phyloP scores from a whole-genome alignment of 805 yeast species.

The Kuraishia borneana region DNA sequence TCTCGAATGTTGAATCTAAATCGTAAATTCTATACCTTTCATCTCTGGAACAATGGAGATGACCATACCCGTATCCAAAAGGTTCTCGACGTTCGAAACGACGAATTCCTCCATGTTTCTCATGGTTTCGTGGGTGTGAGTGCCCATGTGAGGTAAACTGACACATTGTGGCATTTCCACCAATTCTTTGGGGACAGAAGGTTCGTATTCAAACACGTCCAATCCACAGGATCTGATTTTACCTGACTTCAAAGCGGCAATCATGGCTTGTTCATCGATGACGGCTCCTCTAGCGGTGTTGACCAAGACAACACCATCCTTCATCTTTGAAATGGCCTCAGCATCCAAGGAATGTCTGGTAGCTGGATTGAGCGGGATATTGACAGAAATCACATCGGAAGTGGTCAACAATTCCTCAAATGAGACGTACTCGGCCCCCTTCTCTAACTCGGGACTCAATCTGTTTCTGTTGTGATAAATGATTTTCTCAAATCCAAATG shows the following conservation, averaged over 20 bases:
- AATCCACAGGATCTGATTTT: slow-evolving; percentile 59
- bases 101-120: slow-evolving; percentile 73
- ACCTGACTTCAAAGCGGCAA: slow-evolving; percentile 46
- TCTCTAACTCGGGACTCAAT: slow-evolving; percentile 51
- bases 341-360: slow-evolving; percentile 64
- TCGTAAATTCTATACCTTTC: no score
- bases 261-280: slow-evolving; percentile 52
- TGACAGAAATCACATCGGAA: slow-evolving; percentile 64
- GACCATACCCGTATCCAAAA: slow-evolving; percentile 56
- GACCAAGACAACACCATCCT: slow-evolving; percentile 64
- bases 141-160: slow-evolving; percentile 84
- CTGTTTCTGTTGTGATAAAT: slow-evolving; percentile 61
- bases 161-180: slow-evolving; percentile 56
- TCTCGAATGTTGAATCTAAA: no score
- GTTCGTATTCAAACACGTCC: slow-evolving; percentile 72
- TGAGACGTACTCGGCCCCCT: slow-evolving; percentile 58
- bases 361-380: slow-evolving; percentile 62
- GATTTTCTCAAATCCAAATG: slow-evolving; percentile 67
- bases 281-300: slow-evolving; percentile 90
- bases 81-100: slow-evolving; percentile 53
- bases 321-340: slow-evolving; percentile 54
- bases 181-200: slow-evolving; percentile 55
- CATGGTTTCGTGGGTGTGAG: slow-evolving; percentile 66
- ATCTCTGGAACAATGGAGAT: slow-evolving; percentile 76
- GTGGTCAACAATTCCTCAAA: slow-evolving; percentile 54